These are phyloP conservation scores for Cordyceps pruinosa DNA, from an alignment of 2,329 filamentous ascomycete species.

Conservation along the genomic window DNA sequence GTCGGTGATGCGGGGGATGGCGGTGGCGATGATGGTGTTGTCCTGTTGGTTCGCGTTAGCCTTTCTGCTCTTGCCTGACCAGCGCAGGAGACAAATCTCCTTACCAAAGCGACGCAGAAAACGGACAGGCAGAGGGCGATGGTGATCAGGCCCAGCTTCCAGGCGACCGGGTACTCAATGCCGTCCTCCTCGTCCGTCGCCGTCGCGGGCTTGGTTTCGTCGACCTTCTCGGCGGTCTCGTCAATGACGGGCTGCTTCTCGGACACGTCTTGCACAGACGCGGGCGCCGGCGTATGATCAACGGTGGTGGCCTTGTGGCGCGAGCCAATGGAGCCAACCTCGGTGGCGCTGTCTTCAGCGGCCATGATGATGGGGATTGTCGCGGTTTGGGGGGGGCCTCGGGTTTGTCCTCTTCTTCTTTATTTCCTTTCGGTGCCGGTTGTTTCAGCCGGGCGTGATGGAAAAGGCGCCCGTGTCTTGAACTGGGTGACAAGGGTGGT, in stretches of 20 bases:
- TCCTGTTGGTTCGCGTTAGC: constrained; percentile 24
- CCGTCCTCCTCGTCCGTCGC: constrained; percentile 22
- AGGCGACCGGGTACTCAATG: constrained; percentile 23
- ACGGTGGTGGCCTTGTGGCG: constrained; percentile 5
- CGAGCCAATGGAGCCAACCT: constrained; percentile 9
- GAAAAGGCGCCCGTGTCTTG: neutral
- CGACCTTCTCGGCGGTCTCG: neutral
- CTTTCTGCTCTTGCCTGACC: too few species aligned
- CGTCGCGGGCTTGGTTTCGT: neutral
- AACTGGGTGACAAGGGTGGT: neutral
- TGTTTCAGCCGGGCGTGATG: neutral
- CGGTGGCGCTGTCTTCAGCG: constrained; percentile 10
- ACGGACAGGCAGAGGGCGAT: constrained; percentile 13
- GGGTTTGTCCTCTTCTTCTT: neutral
- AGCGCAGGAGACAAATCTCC: too few species aligned
- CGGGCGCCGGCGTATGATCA: neutral
- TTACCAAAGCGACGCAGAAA: constrained; percentile 12
- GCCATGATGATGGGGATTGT: neutral
- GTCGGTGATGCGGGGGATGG: constrained; percentile 29
- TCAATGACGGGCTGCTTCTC: neutral
- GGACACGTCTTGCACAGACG: neutral
- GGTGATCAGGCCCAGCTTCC: constrained; percentile 11
- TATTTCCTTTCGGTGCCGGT: neutral
- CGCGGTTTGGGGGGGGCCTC: neutral
- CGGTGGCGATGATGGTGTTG: constrained; percentile 32